A percentile compares a stretch with the other conserved stretches of the same genome.
Evolutionary conservation across 768 basidiomycete genomes (phyloP).

Genomic region (Hericium rajendrae): DNA sequence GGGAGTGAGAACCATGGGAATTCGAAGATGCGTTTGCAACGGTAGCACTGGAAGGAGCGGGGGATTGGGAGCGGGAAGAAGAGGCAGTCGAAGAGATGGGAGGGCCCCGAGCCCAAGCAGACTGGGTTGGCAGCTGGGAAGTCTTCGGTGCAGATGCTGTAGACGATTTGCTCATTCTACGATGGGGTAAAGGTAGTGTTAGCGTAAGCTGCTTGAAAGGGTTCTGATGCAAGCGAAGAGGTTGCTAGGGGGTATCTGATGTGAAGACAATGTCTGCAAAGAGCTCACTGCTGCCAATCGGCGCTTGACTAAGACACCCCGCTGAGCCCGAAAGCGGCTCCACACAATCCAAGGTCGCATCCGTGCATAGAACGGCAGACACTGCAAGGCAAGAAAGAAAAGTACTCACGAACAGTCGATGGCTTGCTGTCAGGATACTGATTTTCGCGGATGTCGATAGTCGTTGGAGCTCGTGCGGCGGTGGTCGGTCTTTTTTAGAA

Average conservation of each 20-base stretch:
- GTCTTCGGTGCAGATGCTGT: slow-evolving; percentile 62
- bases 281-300: neutral
- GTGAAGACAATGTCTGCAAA: neutral
- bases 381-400: neutral
- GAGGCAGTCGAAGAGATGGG: slow-evolving; percentile 50
- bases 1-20: slow-evolving; percentile 44
- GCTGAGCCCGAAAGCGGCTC: neutral
- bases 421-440: slow-evolving; percentile 6
- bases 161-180: slow-evolving; percentile 91
- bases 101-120: slow-evolving; percentile 89
- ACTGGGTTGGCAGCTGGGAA: slow-evolving; percentile 66
- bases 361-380: no score
- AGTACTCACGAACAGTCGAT: slow-evolving; percentile 13
- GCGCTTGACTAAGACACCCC: neutral
- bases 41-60: slow-evolving; percentile 32
- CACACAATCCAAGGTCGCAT: neutral
- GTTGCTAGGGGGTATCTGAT: neutral
- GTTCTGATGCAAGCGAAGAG: neutral
- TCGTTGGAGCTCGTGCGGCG: slow-evolving; percentile 8
- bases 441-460: slow-evolving; percentile 7
- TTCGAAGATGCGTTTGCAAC: slow-evolving; percentile 33
- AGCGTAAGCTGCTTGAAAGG: neutral
- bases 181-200: neutral
- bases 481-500: slow-evolving; percentile 15
- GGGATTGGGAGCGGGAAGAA: slow-evolving; percentile 71